A percentile compares a stretch with the other conserved stretches of the same genome.
These are phyloP conservation scores for Spiromastix sp. DNA, from an alignment of 2,329 filamentous ascomycete species.

Conservation along the genomic window DNA sequence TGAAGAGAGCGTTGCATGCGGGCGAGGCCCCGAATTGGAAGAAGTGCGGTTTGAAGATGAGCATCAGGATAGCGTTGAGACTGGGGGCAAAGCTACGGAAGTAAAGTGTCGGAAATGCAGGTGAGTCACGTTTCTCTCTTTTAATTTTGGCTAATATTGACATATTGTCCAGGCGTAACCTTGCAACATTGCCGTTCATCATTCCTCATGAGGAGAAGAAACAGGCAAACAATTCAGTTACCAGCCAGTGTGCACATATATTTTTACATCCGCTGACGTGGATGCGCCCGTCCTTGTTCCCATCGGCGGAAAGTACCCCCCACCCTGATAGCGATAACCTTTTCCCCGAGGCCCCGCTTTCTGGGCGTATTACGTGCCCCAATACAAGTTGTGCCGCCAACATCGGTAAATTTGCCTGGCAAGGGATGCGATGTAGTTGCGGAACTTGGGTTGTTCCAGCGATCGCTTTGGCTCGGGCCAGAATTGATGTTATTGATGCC, in stretches of 20 bases:
- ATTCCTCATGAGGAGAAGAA: constrained; percentile 46
- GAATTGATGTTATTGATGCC: constrained; percentile 62
- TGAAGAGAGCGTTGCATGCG: constrained; percentile 58
- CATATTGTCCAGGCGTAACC: constrained; percentile 40
- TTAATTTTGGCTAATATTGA: constrained; percentile 7
- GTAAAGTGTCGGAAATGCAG: constrained; percentile 89
- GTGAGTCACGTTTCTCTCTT: constrained; percentile 34
- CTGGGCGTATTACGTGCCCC: constrained; percentile 77
- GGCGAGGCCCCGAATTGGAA: constrained; percentile 64
- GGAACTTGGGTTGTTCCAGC: constrained; percentile 83
- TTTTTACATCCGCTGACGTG: constrained; percentile 89
- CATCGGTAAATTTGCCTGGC: constrained; percentile 91
- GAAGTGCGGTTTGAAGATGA: constrained; percentile 64
- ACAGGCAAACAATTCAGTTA: constrained; percentile 16
- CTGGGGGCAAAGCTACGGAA: constrained; percentile 35
- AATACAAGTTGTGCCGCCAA: constrained; percentile 66
- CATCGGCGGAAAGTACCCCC: constrained; percentile 9
- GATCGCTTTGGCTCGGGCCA: constrained; percentile 72
- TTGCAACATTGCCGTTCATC: constrained; percentile 59
- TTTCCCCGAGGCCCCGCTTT: constrained; percentile 57
- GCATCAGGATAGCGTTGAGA: constrained; percentile 21
- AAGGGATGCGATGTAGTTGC: constrained; percentile 87
- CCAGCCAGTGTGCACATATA: constrained; percentile 61
- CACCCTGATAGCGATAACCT: constrained; percentile 12
- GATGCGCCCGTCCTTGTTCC: constrained; percentile 74